Evolutionary conservation across 164 flowering plant genomes (phyloP), one percentile per base, ranked within the genome.

Genomic region (Warburgia ugandensis): DNA sequence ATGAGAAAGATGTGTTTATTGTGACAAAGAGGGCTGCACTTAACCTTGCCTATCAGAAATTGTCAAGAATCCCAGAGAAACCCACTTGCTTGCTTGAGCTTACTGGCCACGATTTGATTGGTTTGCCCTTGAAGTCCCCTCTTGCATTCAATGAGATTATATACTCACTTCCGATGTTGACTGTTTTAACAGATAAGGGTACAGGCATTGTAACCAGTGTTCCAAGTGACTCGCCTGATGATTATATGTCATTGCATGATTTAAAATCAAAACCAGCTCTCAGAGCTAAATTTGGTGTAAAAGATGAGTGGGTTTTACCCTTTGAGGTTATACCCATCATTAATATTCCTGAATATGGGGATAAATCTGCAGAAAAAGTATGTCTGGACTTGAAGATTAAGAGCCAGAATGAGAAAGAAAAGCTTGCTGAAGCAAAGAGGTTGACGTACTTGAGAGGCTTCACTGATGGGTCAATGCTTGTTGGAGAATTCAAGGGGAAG

Each of bases 201-300:
- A 89, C 97, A 1, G 97, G 97, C 45, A 76, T 86, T 28, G 88
- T 89, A 21, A 89, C 95, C 20, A 81, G 97, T 71, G 97, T 89
- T 11, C 97, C 97, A 4, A 86, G 94, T 59, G 97, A 90, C 61
- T 75, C 95, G 6, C 97, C 95, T 20, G 95, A 84, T 73, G 97
- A 86, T 64, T 89, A 72, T 40, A 78, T 80, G 77, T 76, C 84
- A 13, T n/a, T 84, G 54, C 83, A 74, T 51, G 89, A 77, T 59
- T 68, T 84, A 70, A 81, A 82, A 58, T 59, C 81, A 26, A 84
- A 84, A 51, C 89, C 83, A 29, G 78, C 71, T 39, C 66, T 79
- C 4, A 63, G 94, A 60, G 76, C 73, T 1, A 84, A 84, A 72
- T 79, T 31, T 56, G 79, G 80, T 11, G 84, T 84, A 66, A 76